phyloP scores from a whole-genome alignment of 2,329 filamentous ascomycete species.

The Pseudogymnoascus sp. region DNA sequence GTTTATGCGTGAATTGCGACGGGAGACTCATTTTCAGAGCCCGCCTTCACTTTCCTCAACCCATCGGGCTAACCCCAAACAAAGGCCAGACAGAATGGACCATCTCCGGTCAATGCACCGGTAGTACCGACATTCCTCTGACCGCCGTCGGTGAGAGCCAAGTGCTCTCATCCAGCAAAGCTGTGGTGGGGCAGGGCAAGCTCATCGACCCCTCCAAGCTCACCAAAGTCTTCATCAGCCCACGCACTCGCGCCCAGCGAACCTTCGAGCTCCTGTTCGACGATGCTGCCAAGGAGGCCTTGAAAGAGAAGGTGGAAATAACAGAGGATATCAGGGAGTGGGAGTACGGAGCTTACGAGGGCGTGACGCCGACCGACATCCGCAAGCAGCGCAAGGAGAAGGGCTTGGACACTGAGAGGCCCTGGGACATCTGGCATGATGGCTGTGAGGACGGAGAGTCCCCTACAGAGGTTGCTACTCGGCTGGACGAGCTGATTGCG shows the following conservation, averaged over 20 bases:
- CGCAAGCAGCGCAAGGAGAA: slow-evolving; percentile 46
- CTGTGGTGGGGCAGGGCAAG: slow-evolving; percentile 74
- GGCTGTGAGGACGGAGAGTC: slow-evolving; percentile 77
- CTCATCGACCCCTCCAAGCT: slow-evolving; percentile 63
- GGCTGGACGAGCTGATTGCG: slow-evolving; percentile 67
- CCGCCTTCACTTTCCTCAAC: not conserved
- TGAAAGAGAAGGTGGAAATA: slow-evolving; percentile 43
- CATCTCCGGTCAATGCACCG: slow-evolving; percentile 76
- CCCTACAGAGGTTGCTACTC: slow-evolving; percentile 59
- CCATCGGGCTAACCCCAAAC: not conserved
- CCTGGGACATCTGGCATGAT: slow-evolving; percentile 82
- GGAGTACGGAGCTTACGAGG: slow-evolving; percentile 86
- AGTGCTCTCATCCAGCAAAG: slow-evolving; percentile 68
- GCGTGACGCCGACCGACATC: slow-evolving; percentile 66
- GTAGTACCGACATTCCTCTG: slow-evolving; percentile 76
- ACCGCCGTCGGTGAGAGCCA: slow-evolving; percentile 75
- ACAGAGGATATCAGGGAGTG: slow-evolving; percentile 75
- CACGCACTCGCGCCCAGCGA: slow-evolving; percentile 72
- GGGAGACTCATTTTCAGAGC: not conserved
- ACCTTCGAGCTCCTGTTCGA: slow-evolving; percentile 71
- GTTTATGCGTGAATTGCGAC: not conserved
- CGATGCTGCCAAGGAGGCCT: slow-evolving; percentile 34
- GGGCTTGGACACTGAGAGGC: slow-evolving; percentile 37
- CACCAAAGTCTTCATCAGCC: slow-evolving; percentile 66
- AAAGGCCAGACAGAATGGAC: slow-evolving; percentile 80